Evolutionary conservation across 805 yeast species (phyloP).

Genomic region (Candida lessepsii): DNA sequence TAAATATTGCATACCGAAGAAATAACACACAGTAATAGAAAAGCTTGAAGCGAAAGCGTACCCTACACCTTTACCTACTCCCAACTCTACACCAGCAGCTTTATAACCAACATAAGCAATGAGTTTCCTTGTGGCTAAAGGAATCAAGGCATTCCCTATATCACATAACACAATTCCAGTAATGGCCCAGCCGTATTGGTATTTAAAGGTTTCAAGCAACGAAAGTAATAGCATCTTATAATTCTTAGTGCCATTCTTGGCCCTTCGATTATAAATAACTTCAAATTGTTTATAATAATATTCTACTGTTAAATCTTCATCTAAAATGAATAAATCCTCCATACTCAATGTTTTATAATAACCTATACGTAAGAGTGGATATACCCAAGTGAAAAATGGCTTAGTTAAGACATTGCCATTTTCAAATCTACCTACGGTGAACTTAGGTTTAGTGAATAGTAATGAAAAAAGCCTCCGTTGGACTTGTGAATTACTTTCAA

Average conservation of each 20-base stretch:
- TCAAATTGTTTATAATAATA: constrained; percentile 24
- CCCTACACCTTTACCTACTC: constrained; percentile 37
- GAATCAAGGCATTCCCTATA: constrained; percentile 27
- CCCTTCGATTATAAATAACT: constrained; percentile 13
- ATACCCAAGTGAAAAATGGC: constrained; percentile 65
- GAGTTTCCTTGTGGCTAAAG: constrained; percentile 36
- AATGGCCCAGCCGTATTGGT: constrained; percentile 22
- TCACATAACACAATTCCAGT: constrained; percentile 26
- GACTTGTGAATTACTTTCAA: constrained; percentile 1
- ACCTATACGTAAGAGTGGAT: constrained; percentile 62
- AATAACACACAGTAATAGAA: constrained; percentile 22
- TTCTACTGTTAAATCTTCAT: constrained; percentile 37
- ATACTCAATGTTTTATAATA: constrained; percentile 69
- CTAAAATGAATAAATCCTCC: constrained; percentile 51
- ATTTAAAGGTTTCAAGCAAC: constrained; percentile 13
- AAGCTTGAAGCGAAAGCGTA: constrained; percentile 38
- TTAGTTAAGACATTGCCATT: constrained; percentile 38
- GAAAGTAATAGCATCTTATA: constrained; percentile 1
- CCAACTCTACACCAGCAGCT: constrained; percentile 24
- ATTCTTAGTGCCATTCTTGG: constrained; percentile 11
- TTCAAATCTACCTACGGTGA: constrained; percentile 41
- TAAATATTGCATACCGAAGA: constrained; percentile 58
- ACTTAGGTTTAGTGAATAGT: constrained; percentile 29
- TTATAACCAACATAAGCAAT: constrained; percentile 33
- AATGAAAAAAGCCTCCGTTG: constrained; percentile 38